Conservation (phyloP, 2,329 filamentous ascomycete species). For the Mollisiaceae sp. region DNA sequence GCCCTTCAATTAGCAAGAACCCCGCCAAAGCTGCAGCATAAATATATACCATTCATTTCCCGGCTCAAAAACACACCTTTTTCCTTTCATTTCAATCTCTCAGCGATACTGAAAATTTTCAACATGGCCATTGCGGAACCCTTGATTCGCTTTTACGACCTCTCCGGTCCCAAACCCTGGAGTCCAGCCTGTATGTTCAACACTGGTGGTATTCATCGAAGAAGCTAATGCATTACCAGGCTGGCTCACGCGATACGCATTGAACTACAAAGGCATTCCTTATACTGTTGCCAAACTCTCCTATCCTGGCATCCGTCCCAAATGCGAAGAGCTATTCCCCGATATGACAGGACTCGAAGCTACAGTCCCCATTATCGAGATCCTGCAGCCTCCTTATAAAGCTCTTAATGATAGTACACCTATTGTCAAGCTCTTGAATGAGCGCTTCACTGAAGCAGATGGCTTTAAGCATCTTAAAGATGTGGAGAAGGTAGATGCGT, state of each 20-base stretch:
- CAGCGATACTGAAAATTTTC: background rate
- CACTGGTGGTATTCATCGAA: too few relatives aligned
- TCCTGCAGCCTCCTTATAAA: conserved; percentile 21
- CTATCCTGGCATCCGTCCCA: conserved; percentile 31
- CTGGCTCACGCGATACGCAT: conserved; percentile 27
- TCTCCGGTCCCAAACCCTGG: conserved; percentile 32
- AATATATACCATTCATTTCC: background rate
- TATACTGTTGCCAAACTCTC: conserved; percentile 25
- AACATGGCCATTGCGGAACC: conserved; percentile 24
- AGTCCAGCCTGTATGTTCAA: conserved; percentile 23
- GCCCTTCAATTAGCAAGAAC: background rate
- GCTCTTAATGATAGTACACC: conserved; percentile 31
- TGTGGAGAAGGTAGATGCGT: conserved; percentile 19
- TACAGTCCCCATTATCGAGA: conserved; percentile 34
- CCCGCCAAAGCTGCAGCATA: background rate
- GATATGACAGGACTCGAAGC: conserved; percentile 22
- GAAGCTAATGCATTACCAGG: too few relatives aligned
- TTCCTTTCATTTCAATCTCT: background rate
- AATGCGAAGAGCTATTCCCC: conserved; percentile 27
- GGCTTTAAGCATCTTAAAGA: conserved; percentile 29
- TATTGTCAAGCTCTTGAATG: conserved; percentile 30
- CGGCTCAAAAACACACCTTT: background rate
- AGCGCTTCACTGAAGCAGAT: conserved; percentile 28
- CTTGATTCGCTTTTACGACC: conserved; percentile 34
- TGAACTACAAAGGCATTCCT: conserved; percentile 33